Conservation (phyloP, 805 yeast species). For the Debaryomyces prosopidis region DNA sequence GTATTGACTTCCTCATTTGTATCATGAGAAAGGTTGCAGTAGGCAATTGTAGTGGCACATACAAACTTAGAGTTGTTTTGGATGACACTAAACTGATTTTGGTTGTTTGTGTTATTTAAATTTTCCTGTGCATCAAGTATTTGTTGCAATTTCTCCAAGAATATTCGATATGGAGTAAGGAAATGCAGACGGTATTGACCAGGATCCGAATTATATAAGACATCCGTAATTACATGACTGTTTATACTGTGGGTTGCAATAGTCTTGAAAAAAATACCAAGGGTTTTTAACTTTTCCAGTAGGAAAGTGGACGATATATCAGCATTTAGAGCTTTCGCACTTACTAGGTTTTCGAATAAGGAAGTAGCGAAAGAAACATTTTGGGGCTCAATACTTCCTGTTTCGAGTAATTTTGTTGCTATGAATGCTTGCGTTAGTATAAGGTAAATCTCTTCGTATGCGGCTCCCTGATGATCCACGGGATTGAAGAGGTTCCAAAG, state of each 20-base stretch:
- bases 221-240: not conserved
- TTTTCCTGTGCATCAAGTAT: constrained; percentile 3
- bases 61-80: constrained; percentile 34
- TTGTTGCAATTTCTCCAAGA: constrained; percentile 7
- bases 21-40: constrained; percentile 1
- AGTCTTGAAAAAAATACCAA: constrained; percentile 15
- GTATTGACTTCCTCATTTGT: not conserved
- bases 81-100: constrained; percentile 13
- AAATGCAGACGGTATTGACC: constrained; percentile 3
- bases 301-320: constrained; percentile 3
- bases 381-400: not conserved
- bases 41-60: constrained; percentile 19
- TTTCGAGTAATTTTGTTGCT: not conserved
- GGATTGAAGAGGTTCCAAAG: constrained; percentile 12
- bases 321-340: not conserved
- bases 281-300: constrained; percentile 18
- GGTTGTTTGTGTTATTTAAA: not conserved
- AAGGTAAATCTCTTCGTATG: constrained; percentile 20
- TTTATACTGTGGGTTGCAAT: not conserved
- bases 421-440: constrained; percentile 21
- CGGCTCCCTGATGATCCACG: constrained; percentile 3
- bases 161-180: constrained; percentile 5
- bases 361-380: not conserved
- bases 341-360: constrained; percentile 1
- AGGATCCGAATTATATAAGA: not conserved